phyloP scores from a whole-genome alignment of 108 stramenopile genomes.

The Conticribra weissflogii region DNA sequence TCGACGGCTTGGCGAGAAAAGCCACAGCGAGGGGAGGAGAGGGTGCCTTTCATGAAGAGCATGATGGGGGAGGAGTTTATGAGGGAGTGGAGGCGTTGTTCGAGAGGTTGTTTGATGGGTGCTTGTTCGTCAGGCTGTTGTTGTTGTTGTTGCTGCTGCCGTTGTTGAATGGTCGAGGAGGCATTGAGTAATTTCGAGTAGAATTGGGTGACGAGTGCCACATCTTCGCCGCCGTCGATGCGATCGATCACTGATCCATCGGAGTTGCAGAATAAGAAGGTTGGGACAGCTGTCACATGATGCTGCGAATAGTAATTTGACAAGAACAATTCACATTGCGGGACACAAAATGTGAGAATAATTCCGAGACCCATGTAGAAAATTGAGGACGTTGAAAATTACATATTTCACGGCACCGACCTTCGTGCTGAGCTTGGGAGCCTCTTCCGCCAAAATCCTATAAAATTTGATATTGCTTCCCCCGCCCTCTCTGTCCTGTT shows the following conservation, averaged over 20 bases:
- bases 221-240: constrained; percentile 90
- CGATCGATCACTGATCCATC: constrained; percentile 61
- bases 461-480: constrained; percentile 37
- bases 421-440: constrained; percentile 35
- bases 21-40: constrained; percentile 87
- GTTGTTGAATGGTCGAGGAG: constrained; percentile 5
- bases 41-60: constrained; percentile 96
- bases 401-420: constrained; percentile 9
- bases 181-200: constrained; percentile 33
- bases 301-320: constrained; percentile 31
- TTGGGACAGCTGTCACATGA: constrained; percentile 87
- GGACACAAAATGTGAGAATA: too few relatives aligned
- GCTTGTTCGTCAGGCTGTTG: not conserved
- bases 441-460: constrained; percentile 85
- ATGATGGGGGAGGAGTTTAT: constrained; percentile 76
- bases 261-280: constrained; percentile 77
- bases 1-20: constrained; percentile 93
- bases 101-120: constrained; percentile 40
- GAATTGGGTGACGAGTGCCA: constrained; percentile 67
- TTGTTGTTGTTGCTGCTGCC: constrained; percentile 6
- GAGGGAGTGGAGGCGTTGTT: constrained; percentile 61
- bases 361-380: not conserved
- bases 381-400: not conserved
- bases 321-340: not conserved
- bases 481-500: not conserved